Base-by-base conservation (phyloP, 805 yeast genomes). In the Candida patagonica region DNA sequence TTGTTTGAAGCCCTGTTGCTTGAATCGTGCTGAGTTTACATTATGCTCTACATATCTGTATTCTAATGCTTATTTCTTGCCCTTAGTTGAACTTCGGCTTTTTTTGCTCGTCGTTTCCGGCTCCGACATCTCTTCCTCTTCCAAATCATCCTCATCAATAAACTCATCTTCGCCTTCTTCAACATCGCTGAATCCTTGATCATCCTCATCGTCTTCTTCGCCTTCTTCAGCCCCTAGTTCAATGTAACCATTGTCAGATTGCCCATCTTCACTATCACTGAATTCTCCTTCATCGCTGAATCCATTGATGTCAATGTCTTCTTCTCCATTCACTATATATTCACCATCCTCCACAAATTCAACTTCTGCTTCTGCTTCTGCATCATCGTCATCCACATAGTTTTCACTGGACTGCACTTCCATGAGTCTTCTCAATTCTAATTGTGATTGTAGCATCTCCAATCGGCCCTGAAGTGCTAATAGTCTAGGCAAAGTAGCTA, bases 401-500 rank as follows among this genome's bases (percentile, higher is more conserved):
- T 16, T 15, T 16, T 16, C 32, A 13, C 10, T 22, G 2, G 30
- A 31, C 4, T 19, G 3, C 13, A 12, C 10, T 22, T 45, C 48
- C 29, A 71, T 62, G 32, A 72, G 78, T 27, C 61, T 59, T 54
- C 96, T 76, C 48, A 89, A 63, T 42, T 73, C 70, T 8, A 85
- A 69, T 61, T 89, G 97, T 2, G 86, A 73, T 47, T 73, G 73
- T 31, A 89, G 67, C 57, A 89, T 69, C 52, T 80, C 82, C 35
- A 89, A 65, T 47, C 92, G 74, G 35, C 98, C 98, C 58, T 88
- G 94, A 23, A 89, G 69, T 1, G 92, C 77, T 20, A 88, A 62
- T 38, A 89, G 66, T 29, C 74, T 70, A 6, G 88, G 81, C 46
- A 89, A 61, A 19, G 70, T 68, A 45, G 70, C 70, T 58, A 73